Evolutionary conservation across 2,329 filamentous ascomycete species (phyloP).

Genomic region (Monosporascus sp.): DNA sequence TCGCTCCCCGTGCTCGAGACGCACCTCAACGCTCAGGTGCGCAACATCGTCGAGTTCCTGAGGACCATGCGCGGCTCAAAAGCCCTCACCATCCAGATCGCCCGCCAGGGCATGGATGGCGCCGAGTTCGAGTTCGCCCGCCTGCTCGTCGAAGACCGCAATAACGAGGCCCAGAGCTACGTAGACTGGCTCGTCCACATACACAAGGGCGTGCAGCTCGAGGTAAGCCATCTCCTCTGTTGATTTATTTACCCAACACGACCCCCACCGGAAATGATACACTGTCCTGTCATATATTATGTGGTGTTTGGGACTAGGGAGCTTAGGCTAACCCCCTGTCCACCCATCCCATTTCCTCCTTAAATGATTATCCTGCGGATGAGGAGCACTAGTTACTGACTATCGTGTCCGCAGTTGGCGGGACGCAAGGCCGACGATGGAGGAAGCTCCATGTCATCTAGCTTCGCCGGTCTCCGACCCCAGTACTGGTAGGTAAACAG

Average conservation of each 20-base stretch:
- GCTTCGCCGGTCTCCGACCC: neutral
- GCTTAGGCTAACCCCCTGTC: neutral
- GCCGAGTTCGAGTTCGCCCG: conserved; percentile 96
- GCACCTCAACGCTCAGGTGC: conserved; percentile 88
- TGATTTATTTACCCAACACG: no score
- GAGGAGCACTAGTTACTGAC: neutral
- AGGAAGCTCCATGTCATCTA: neutral
- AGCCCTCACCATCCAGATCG: conserved; percentile 82
- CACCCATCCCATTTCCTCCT: neutral
- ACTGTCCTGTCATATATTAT: no score
- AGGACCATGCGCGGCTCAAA: conserved; percentile 77
- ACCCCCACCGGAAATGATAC: no score
- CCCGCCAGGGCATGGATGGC: conserved; percentile 86
- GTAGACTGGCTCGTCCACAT: conserved; percentile 98
- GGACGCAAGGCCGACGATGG: neutral
- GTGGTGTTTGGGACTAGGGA: no score
- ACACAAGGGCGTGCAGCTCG: conserved; percentile 86
- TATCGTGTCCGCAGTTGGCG: neutral
- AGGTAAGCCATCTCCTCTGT: conserved; percentile 47
- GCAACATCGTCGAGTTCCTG: conserved; percentile 88
- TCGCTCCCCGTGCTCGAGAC: conserved; percentile 81
- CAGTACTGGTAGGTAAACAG: neutral
- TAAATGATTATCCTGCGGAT: neutral
- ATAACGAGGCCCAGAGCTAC: conserved; percentile 96
- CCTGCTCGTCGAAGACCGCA: conserved; percentile 86